These are phyloP conservation scores for Pseudovirgaria hyperparasitica DNA, from an alignment of 2,329 filamentous ascomycete genomes.

Conservation along the genomic window DNA sequence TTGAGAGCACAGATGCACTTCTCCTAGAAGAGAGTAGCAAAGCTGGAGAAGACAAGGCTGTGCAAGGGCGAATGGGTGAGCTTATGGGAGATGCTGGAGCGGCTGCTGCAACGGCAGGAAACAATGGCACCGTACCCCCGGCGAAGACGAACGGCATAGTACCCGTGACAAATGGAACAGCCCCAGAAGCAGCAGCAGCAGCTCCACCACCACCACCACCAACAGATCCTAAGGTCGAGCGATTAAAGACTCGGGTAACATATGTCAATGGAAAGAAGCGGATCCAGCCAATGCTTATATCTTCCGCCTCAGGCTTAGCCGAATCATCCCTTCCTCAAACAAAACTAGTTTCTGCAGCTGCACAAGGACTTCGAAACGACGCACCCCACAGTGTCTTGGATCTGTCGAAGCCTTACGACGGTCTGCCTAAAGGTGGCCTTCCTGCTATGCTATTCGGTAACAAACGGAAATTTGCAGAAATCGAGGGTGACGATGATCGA, in stretches of 20 bases:
- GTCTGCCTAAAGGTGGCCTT: slow-evolving; percentile 79
- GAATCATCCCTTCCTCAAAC: slow-evolving; percentile 83
- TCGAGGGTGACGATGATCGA: slow-evolving; percentile 65
- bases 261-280: slow-evolving; percentile 94
- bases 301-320: slow-evolving; percentile 71
- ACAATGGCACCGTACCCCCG: slow-evolving; percentile 33
- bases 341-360: slow-evolving; percentile 66
- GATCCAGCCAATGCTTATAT: slow-evolving; percentile 78
- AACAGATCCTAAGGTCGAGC: slow-evolving; percentile 49
- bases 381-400: slow-evolving; percentile 74
- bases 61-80: slow-evolving; percentile 94
- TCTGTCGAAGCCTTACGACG: slow-evolving; percentile 86
- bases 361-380: slow-evolving; percentile 52
- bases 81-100: slow-evolving; percentile 70
- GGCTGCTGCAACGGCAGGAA: slow-evolving; percentile 33
- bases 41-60: slow-evolving; percentile 75
- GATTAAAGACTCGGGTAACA: slow-evolving; percentile 81
- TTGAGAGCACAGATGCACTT: slow-evolving; percentile 83
- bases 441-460: slow-evolving; percentile 80
- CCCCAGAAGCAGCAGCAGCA: slow-evolving; percentile 16
- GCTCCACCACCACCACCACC: slow-evolving; percentile 16
- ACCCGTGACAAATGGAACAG: slow-evolving; percentile 29
- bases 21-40: slow-evolving; percentile 85
- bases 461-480: slow-evolving; percentile 66
- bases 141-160: slow-evolving; percentile 33